Conservation (phyloP, 1,139 yeast species). For the Yamadazyma dendronema region DNA sequence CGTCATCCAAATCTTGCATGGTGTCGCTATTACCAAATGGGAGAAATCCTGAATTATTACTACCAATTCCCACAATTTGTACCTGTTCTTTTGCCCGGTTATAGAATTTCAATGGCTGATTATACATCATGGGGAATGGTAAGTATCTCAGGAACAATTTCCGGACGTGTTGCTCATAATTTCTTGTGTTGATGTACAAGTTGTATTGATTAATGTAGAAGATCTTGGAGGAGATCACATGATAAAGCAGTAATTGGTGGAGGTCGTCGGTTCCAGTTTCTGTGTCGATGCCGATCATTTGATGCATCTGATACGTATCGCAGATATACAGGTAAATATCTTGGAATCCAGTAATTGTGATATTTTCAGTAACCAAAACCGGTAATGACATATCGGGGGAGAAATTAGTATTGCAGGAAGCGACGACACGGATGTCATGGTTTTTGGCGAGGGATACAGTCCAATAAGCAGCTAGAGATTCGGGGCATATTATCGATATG, state of each 20-base stretch:
- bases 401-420: slow-evolving; percentile 59
- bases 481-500: slow-evolving; percentile 41
- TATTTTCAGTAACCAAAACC: slow-evolving; percentile 35
- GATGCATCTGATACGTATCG: slow-evolving; percentile 15
- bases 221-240: slow-evolving; percentile 39
- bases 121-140: slow-evolving; percentile 87
- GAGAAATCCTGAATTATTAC: slow-evolving; percentile 28
- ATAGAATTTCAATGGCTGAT: slow-evolving; percentile 60
- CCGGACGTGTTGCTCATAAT: slow-evolving; percentile 66
- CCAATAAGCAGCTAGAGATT: slow-evolving; percentile 39
- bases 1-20: slow-evolving; percentile 20
- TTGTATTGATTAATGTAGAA: slow-evolving; percentile 59
- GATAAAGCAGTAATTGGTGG: slow-evolving; percentile 15
- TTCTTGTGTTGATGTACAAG: slow-evolving; percentile 55
- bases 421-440: slow-evolving; percentile 31
- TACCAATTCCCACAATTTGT: slow-evolving; percentile 37
- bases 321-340: slow-evolving; percentile 38
- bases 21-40: slow-evolving; percentile 16
- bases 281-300: not conserved
- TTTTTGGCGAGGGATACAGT: slow-evolving; percentile 16
- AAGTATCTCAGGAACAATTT: slow-evolving; percentile 56
- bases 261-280: not conserved
- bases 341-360: slow-evolving; percentile 43
- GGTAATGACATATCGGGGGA: slow-evolving; percentile 59
- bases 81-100: slow-evolving; percentile 49